phyloP scores from a whole-genome alignment of 1,139 yeast genomes.

The Kodamaea alishanica region DNA sequence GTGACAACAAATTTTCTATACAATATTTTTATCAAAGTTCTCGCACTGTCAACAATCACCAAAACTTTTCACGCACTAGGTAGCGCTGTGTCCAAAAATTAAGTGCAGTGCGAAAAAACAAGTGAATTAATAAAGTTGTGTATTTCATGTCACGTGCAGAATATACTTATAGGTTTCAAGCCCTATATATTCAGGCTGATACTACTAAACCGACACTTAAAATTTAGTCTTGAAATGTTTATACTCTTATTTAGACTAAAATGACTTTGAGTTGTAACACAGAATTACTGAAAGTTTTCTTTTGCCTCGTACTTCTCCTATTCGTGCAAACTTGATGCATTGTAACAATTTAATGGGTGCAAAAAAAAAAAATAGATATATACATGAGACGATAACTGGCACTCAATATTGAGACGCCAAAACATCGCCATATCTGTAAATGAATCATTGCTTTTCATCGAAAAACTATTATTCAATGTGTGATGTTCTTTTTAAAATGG shows the following conservation, averaged over 20 bases:
- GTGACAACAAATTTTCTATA: conserved; percentile 4
- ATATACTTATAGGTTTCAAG: conserved; percentile 3
- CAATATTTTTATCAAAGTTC: neutral
- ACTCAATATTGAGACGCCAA: too few relatives aligned
- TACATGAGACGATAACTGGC: neutral
- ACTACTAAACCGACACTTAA: too few relatives aligned
- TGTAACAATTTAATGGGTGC: neutral
- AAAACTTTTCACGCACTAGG: conserved; percentile 6
- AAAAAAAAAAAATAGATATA: neutral
- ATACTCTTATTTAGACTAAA: too few relatives aligned
- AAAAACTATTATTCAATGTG: too few relatives aligned
- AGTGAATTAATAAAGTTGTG: neutral
- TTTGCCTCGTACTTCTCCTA: too few relatives aligned
- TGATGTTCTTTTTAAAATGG: too few relatives aligned
- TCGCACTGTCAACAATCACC: neutral
- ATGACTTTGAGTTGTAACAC: too few relatives aligned
- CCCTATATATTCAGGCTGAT: conserved; percentile 1
- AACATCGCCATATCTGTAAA: too few relatives aligned
- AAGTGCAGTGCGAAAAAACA: neutral
- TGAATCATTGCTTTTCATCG: too few relatives aligned
- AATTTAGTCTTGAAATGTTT: too few relatives aligned
- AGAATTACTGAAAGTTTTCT: too few relatives aligned
- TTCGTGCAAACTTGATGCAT: too few relatives aligned
- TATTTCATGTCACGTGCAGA: conserved; percentile 4
- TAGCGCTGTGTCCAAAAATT: neutral